phyloP scores from a whole-genome alignment of 2,329 filamentous ascomycete genomes.

The Lomentospora prolificans region DNA sequence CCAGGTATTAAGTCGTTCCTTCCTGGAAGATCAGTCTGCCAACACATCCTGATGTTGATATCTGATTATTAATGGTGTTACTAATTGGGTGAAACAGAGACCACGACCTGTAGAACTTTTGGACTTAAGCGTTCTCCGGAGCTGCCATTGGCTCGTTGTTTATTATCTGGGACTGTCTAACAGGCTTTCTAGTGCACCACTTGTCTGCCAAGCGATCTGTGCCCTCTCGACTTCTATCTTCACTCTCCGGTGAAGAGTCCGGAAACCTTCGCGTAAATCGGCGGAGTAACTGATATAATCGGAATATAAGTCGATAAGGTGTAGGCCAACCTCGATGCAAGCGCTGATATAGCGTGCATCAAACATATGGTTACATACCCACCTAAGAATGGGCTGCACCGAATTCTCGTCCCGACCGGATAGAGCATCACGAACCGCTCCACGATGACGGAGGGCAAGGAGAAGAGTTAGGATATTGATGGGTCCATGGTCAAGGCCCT shows the following conservation, averaged over 20 bases:
- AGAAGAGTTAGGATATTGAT: slow-evolving; percentile 66
- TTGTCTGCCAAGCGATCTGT: slow-evolving; percentile 70
- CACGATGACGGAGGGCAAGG: slow-evolving; percentile 77
- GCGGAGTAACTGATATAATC: slow-evolving; percentile 65
- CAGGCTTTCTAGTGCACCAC: slow-evolving; percentile 74
- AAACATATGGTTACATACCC: slow-evolving; percentile 70
- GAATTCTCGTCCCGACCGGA: slow-evolving; percentile 70
- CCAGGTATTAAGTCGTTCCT: too few species aligned
- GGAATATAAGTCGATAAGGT: slow-evolving; percentile 80
- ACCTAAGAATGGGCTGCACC: slow-evolving; percentile 73
- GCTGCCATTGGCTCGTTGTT: too few species aligned
- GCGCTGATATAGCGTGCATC: slow-evolving; percentile 74
- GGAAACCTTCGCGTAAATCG: slow-evolving; percentile 62
- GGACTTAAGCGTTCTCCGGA: too few species aligned
- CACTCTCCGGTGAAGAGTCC: slow-evolving; percentile 60
- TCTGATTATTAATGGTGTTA: too few species aligned
- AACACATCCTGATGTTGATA: too few species aligned
- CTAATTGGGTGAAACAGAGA: too few species aligned
- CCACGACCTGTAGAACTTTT: too few species aligned
- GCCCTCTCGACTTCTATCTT: slow-evolving; percentile 70
- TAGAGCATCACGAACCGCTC: slow-evolving; percentile 71
- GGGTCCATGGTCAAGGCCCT: slow-evolving; percentile 42
- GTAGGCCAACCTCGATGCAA: slow-evolving; percentile 72
- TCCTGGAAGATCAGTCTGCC: too few species aligned
- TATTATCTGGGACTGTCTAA: slow-evolving; percentile 26